Percentiles rank a stretch among this genome's conserved stretches.
Evolutionary conservation across 2,329 filamentous ascomycete species (phyloP).

Genomic region (Aspergillus sp.): DNA sequence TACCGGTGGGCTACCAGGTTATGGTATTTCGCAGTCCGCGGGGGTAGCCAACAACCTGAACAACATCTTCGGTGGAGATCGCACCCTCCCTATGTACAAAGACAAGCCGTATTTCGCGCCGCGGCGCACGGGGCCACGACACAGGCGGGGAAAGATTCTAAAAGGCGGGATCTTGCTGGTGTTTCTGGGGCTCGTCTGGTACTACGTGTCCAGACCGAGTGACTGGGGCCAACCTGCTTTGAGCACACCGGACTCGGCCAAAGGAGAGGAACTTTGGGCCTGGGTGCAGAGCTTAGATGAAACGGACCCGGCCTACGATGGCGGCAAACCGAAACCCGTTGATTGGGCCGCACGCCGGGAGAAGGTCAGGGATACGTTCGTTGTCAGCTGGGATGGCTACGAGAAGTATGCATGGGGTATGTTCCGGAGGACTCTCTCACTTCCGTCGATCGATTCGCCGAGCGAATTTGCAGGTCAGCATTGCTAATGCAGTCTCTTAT

Average conservation of each 20-base stretch:
- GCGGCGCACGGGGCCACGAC: slow-evolving; percentile 56
- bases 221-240: slow-evolving; percentile 21
- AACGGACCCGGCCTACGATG: slow-evolving; percentile 23
- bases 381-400: slow-evolving; percentile 90
- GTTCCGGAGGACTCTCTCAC: slow-evolving; percentile 31
- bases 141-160: slow-evolving; percentile 65
- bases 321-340: slow-evolving; percentile 39
- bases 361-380: slow-evolving; percentile 83
- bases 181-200: slow-evolving; percentile 62
- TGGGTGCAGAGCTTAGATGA: slow-evolving; percentile 58
- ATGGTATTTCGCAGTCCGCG: slow-evolving; percentile 37
- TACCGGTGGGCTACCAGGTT: slow-evolving; percentile 42
- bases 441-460: not conserved
- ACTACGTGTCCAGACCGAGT: slow-evolving; percentile 45
- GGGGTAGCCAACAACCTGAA: slow-evolving; percentile 63
- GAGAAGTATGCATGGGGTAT: slow-evolving; percentile 90
- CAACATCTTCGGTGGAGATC: slow-evolving; percentile 61
- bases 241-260: slow-evolving; percentile 31
- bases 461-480: not conserved
- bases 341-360: slow-evolving; percentile 80
- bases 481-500: slow-evolving; percentile 25
- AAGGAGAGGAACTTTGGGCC: slow-evolving; percentile 49
- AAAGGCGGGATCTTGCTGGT: slow-evolving; percentile 56
- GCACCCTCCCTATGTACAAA: slow-evolving; percentile 91
- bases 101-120: slow-evolving; percentile 81